Evolutionary conservation across 1,139 yeast species (phyloP), one percentile per base, ranked within the genome.

Genomic region (Blastobotrys serpentis): DNA sequence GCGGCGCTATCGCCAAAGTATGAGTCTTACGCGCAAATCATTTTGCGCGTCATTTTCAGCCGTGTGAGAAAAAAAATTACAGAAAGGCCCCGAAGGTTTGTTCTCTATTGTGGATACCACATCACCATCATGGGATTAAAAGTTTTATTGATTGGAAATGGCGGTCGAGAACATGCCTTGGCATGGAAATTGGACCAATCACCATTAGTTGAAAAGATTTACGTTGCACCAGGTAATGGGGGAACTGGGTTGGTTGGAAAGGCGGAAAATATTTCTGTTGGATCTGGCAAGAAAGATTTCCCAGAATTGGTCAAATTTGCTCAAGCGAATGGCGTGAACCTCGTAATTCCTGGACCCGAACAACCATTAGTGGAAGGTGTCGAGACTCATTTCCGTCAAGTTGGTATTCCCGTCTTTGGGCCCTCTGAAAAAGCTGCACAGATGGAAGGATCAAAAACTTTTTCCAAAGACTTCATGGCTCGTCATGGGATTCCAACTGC

Each of bases 281-380:
- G 86, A 46, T 76, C 84, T 2, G 71, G 80, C 26, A 74, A 79
- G 51, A 76, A 75, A 3, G 81, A 83, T 56, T 82, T 86, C 64
- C 77, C 78, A 25, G 74, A 72, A 42, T 73, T 81, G 37, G 78
- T 79, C 54, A 60, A 60, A 39, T 63, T 63, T 48, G 66, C 68
- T 10, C 66, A 74, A n/a, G 78, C 79, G 38, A 73, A 90, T 52
- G 62, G 77, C 7, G 77, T 94, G 51, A 78, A 76, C 47, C 75
- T 94, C 55, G 98, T 89, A 10, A 77, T 94, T 45, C 98, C 98
- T 33, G 99, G 99, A 39, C 98, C 99, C n/a, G 99, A 94, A 71
- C 96, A 89, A 69, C 98, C 98, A 37, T 75, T 94, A 55, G 97
- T 92, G 36, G 98, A 92, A 63, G 99, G 99, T 42, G 82, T 92